phyloP scores from a whole-genome alignment of 2,329 filamentous ascomycete genomes.

The Zymoseptoria passerinii region DNA sequence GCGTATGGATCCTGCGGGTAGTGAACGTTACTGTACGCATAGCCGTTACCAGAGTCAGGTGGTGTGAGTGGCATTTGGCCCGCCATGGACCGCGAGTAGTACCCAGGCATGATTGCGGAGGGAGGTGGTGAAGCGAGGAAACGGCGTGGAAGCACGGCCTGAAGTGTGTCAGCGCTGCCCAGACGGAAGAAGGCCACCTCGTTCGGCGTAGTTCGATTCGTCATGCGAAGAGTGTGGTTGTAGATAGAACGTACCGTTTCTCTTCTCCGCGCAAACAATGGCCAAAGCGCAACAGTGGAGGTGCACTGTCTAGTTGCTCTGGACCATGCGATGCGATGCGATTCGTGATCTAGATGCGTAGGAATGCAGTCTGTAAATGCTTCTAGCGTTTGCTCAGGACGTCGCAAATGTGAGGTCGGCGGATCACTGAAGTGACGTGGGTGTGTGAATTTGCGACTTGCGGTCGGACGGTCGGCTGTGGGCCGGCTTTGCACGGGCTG shows the following conservation, averaged over 20 bases:
- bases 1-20: conserved; percentile 39
- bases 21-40: conserved; percentile 33
- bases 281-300: neutral
- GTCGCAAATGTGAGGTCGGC: conserved; percentile 1
- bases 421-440: neutral
- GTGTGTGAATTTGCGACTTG: conserved; percentile 1
- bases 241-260: neutral
- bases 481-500: neutral
- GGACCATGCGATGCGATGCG: conserved; percentile 19
- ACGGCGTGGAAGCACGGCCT: conserved; percentile 33
- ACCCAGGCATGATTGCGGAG: conserved; percentile 42
- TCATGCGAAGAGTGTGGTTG: neutral
- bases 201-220: neutral
- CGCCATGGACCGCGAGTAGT: conserved; percentile 38
- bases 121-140: conserved; percentile 34
- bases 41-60: conserved; percentile 39
- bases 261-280: neutral
- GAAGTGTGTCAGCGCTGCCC: conserved; percentile 7
- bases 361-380: neutral
- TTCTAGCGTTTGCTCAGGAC: conserved; percentile 6
- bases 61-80: conserved; percentile 40
- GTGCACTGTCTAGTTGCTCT: conserved; percentile 11
- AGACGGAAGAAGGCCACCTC: neutral
- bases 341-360: conserved; percentile 6
- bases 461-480: conserved; percentile 4